Evolutionary conservation across 768 basidiomycete genomes (phyloP).

Genomic region (Ramaria rubella): DNA sequence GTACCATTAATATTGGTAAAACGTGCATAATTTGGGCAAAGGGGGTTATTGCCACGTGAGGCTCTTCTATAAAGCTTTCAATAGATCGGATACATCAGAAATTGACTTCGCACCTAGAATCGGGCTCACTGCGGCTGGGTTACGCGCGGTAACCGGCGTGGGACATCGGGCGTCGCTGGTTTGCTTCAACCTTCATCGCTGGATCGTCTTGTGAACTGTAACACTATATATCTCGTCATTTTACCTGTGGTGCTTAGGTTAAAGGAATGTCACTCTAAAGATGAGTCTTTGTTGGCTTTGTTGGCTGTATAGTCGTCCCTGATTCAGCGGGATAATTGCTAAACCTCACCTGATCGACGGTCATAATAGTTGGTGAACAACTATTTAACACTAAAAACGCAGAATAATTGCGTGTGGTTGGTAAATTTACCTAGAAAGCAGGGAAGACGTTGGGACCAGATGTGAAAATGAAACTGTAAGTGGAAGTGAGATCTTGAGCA

Average conservation of each 20-base stretch:
- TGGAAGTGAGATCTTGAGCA: no score
- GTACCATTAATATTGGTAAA: neutral
- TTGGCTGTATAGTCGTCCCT: neutral
- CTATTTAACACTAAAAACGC: no score
- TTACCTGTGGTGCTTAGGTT: neutral
- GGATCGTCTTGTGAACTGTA: neutral
- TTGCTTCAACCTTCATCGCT: neutral
- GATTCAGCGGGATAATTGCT: neutral
- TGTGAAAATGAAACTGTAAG: no score
- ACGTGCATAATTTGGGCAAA: neutral
- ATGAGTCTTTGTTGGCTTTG: neutral
- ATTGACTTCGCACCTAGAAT: neutral
- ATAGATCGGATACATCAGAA: neutral
- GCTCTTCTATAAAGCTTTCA: neutral
- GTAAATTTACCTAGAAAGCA: no score
- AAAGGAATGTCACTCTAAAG: neutral
- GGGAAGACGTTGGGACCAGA: no score
- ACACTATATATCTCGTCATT: neutral
- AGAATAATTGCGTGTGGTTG: no score
- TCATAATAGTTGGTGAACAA: no score
- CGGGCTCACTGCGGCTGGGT: neutral
- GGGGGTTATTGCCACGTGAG: neutral
- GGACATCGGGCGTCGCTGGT: neutral
- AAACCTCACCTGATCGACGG: neutral
- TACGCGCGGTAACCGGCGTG: conserved; percentile 2